Evolutionary conservation across 768 basidiomycete species (phyloP), one percentile per base, ranked within the genome.

Genomic region (Russula dissimulans): DNA sequence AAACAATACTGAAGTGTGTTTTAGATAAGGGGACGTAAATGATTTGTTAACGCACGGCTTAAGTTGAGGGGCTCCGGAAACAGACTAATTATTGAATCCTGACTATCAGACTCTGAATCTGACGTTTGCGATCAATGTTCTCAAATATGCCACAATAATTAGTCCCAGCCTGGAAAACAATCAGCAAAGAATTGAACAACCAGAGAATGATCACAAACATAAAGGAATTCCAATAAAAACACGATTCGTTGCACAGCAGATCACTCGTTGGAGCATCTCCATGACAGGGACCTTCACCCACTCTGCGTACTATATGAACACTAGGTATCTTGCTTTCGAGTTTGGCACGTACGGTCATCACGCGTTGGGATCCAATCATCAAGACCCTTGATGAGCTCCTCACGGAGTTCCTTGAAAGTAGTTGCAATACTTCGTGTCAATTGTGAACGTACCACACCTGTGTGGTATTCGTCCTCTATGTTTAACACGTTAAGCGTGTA

Each of bases 21-120:
- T n/a, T 17, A 66, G 2, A 60, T 59, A 6, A 65, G 38, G 22
- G 39, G 44, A 61, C 18, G 63, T 66, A 34, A 65, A 39, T 17
- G 67, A 38, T 12, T 31, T 29, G 26, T 15, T 63, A 41, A 34
- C 77, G 53, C 60, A 81, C 80, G 78, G 77, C 63, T 73, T 75
- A 15, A 81, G 55, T 73, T 75, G n/a, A 81, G 55, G 57, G 77
- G 70, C n/a, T 64, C 50, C 0, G 80, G 81, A 57, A 77, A 73
- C 11, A 75, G 39, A 26, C 70, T 71, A 39, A 82, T 70, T 10
- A 73, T 68, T 2, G n/a, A n/a, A n/a, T n/a, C n/a, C n/a, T n/a
- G n/a, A n/a, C n/a, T n/a, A n/a, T n/a, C n/a, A n/a, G n/a, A n/a
- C n/a, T n/a, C n/a, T n/a, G n/a, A n/a, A n/a, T n/a, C n/a, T n/a